Base-by-base conservation (phyloP, 1,284 basidiomycete species). In the Irpex lacteus region DNA sequence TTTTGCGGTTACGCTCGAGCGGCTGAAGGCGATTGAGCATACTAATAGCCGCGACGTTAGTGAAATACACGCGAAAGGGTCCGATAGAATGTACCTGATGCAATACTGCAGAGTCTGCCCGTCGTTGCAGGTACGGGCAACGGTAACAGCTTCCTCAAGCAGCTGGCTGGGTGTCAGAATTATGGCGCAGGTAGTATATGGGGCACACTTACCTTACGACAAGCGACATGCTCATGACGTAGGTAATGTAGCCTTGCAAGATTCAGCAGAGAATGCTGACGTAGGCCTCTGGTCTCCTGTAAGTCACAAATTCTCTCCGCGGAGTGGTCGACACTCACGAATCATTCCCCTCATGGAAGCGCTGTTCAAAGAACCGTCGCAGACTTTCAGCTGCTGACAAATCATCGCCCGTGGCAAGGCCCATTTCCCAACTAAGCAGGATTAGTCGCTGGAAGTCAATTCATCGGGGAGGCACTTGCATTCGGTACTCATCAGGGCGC, bases 331-430 rank as follows among this genome's bases (percentile, higher is more conserved):
- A 40, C 18, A 77, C 91, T 69, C 67, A 92, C 89, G 91, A 92
- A 73, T 94, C 91, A 66, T 85, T 88, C 19, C 80, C 82, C 60
- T 89, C 86, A 68, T 92, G 88, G 70, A 94, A 94, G 69, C 85
- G 87, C 67, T 94, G 91, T 70, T 94, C 91, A 67, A 94, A 94
- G 73, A 91, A 94, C 59, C 85, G 78, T 49, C 91, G 82, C 50
- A 94, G 73, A 67, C 85, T 88, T 68, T 93, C 91, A 3, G 84
- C 80, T 0, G 90, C 89, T 8, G 83, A 70, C 53, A 84, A 85
- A 64, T 86, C 87, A 72, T 94, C 90, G 0, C 89, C 90, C 5
- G 83, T 82, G 9, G 82, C 79, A 36, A 81, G 71, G 11, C 82
- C 85, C 64, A 83, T 84, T 70, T 91, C 85, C 80, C 85, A 92